Conservation (phyloP, 2,329 filamentous ascomycete species). For the Sporothrix curviconia region DNA sequence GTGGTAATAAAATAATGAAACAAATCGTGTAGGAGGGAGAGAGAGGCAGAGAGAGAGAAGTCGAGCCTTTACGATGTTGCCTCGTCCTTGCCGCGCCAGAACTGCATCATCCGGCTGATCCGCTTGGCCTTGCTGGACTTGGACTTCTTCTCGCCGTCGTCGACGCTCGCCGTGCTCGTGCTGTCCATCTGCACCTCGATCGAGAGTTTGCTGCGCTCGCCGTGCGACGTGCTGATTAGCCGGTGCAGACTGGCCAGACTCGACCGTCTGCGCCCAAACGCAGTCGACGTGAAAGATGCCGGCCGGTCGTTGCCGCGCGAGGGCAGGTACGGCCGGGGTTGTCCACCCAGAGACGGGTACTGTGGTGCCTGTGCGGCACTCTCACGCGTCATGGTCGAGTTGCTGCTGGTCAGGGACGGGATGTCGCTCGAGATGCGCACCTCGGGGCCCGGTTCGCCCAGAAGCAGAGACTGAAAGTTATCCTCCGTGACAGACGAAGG, state of each 20-base stretch:
- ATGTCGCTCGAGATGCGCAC: constrained; percentile 63
- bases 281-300: constrained; percentile 53
- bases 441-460: constrained; percentile 69
- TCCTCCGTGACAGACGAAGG: constrained; percentile 69
- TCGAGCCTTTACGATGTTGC: neutral
- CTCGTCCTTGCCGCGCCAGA: constrained; percentile 61
- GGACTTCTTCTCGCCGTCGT: constrained; percentile 49
- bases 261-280: constrained; percentile 63
- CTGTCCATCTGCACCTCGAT: constrained; percentile 56
- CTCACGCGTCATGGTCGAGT: constrained; percentile 69
- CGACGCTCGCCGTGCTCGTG: constrained; percentile 1
- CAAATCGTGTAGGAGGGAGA: too few relatives aligned
- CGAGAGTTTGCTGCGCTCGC: constrained; percentile 67
- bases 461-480: constrained; percentile 62
- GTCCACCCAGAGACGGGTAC: constrained; percentile 35
- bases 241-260: constrained; percentile 72
- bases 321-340: constrained; percentile 42
- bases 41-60: too few relatives aligned
- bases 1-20: too few relatives aligned
- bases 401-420: constrained; percentile 67
- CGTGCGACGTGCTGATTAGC: constrained; percentile 67
- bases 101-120: constrained; percentile 68
- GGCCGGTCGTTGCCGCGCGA: constrained; percentile 49
- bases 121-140: constrained; percentile 61
- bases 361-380: constrained; percentile 43